These are phyloP conservation scores for Calamus simplicifolius DNA, from an alignment of 176 grass and related monocot genomes.

Conservation along the genomic window DNA sequence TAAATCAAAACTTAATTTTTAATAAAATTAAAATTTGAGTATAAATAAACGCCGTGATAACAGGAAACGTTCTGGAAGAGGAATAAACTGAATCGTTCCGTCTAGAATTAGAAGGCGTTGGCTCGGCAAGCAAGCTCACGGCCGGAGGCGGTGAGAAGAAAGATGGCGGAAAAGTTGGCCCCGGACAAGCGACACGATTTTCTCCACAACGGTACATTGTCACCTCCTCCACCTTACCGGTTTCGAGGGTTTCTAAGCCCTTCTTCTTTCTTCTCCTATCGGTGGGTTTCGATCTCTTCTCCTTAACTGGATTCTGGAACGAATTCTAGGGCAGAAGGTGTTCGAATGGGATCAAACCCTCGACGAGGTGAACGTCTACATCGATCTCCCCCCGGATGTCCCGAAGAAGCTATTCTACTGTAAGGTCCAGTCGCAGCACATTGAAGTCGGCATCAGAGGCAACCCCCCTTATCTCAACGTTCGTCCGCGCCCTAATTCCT, in stretches of 20 bases:
- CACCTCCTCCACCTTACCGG: too few relatives aligned
- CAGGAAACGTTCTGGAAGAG: too few relatives aligned
- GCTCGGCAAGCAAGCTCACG: too few relatives aligned
- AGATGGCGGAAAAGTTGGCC: constrained; percentile 84
- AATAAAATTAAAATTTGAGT: too few relatives aligned
- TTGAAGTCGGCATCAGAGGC: constrained; percentile 81
- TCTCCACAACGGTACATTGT: constrained; percentile 51
- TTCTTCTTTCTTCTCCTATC: too few relatives aligned
- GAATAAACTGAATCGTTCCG: too few relatives aligned
- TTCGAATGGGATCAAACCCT: constrained; percentile 99
- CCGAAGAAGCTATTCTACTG: constrained; percentile 71
- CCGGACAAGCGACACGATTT: constrained; percentile 80
- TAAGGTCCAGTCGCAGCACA: constrained; percentile 56
- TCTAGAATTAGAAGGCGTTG: too few relatives aligned
- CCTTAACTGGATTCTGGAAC: too few relatives aligned
- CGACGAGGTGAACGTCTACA: constrained; percentile 89
- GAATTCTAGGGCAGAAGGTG: constrained; percentile 73
- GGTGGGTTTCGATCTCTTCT: too few relatives aligned
- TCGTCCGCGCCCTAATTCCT: constrained; percentile 5
- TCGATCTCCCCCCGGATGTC: constrained; percentile 74
- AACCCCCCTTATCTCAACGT: constrained; percentile 89
- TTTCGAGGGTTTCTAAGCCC: too few relatives aligned
- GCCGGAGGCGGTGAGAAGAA: neutral
- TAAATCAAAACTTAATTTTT: too few relatives aligned
- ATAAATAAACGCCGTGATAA: too few relatives aligned